These are phyloP conservation scores for Musa acuminata DNA, from an alignment of 176 grass and related monocot species.

Conservation along the genomic window DNA sequence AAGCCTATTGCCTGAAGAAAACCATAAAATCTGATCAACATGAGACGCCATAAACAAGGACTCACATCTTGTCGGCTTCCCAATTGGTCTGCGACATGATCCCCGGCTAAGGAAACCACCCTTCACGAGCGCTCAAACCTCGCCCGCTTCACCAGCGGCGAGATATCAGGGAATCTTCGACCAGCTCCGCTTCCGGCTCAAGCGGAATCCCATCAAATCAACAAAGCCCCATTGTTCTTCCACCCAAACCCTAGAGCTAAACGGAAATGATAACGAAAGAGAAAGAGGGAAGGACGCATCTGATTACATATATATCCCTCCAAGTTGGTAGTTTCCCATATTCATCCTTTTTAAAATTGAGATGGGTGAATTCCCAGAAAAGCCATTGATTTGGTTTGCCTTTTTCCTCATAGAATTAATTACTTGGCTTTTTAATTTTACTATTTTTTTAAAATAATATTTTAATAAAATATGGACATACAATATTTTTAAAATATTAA, in stretches of 20 bases:
- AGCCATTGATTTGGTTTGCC: no score
- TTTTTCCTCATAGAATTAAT: no score
- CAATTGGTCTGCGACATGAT: slow-evolving; percentile 20
- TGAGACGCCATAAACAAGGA: not conserved
- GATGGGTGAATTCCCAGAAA: no score
- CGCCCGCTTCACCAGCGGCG: not conserved
- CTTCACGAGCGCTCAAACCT: not conserved
- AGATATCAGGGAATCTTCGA: not conserved
- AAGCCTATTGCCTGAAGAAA: not conserved
- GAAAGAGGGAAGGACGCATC: not conserved
- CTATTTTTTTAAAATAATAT: no score
- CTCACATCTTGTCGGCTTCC: slow-evolving; percentile 17
- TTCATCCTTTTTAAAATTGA: no score
- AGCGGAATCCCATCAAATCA: not conserved
- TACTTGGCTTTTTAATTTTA: no score
- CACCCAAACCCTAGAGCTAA: slow-evolving; percentile 5
- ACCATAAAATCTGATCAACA: not conserved
- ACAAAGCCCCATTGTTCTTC: not conserved
- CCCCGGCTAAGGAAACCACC: not conserved
- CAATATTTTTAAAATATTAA: no score
- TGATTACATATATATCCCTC: no score
- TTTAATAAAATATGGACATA: no score
- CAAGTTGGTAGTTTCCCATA: no score
- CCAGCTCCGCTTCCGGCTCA: not conserved
- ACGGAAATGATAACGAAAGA: not conserved